Conservation (phyloP, 805 yeast species). For the Ogataea methylovora region DNA sequence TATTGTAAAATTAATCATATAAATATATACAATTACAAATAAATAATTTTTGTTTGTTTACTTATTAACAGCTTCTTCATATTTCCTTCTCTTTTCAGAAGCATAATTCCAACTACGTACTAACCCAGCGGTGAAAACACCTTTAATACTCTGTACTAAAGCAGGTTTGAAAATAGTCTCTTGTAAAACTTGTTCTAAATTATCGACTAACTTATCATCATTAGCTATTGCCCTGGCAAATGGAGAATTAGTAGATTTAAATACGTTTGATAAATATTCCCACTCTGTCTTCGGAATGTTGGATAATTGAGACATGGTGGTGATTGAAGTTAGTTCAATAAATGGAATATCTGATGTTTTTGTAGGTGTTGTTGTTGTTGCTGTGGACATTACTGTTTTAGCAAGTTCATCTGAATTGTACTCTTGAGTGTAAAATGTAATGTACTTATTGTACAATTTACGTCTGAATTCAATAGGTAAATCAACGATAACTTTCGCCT, state of each 20-base stretch:
- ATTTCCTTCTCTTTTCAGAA: constrained; percentile 52
- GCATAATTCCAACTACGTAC: constrained; percentile 67
- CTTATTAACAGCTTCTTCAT: constrained; percentile 1
- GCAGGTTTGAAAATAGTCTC: constrained; percentile 66
- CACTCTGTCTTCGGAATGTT: constrained; percentile 24
- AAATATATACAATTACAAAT: not conserved
- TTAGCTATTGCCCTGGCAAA: constrained; percentile 36
- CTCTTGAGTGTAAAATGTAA: constrained; percentile 16
- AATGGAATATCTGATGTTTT: not conserved
- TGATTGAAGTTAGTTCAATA: constrained; percentile 1
- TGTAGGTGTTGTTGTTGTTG: not conserved
- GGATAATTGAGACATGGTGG: constrained; percentile 7
- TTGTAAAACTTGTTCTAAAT: constrained; percentile 34
- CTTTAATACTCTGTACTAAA: constrained; percentile 69
- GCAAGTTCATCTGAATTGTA: constrained; percentile 25
- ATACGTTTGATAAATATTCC: constrained; percentile 23
- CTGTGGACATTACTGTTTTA: constrained; percentile 11
- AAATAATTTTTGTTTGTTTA: not conserved
- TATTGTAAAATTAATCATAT: not conserved
- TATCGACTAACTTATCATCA: constrained; percentile 26
- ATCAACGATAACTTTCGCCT: constrained; percentile 35
- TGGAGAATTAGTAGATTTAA: constrained; percentile 18
- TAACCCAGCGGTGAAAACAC: constrained; percentile 81
- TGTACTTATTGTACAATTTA: constrained; percentile 26
- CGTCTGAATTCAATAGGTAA: constrained; percentile 45